phyloP scores from a whole-genome alignment of 768 basidiomycete species.

The Coprinopsis sp. region DNA sequence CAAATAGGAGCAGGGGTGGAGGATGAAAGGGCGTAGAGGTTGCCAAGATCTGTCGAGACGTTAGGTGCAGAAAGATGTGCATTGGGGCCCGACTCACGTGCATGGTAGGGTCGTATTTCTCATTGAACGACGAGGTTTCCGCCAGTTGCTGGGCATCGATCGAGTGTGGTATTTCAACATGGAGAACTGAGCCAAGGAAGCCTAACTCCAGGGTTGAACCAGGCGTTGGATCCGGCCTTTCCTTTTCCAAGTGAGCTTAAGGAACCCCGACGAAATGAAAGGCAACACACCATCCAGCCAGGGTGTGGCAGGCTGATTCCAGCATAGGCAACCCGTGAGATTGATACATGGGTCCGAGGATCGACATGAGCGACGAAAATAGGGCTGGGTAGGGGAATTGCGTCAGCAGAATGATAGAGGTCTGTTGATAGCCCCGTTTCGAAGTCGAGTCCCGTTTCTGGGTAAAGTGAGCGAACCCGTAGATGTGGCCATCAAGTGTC shows the following conservation, averaged over 20 bases:
- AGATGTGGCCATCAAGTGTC: slow-evolving; percentile 61
- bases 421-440: slow-evolving; percentile 81
- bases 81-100: slow-evolving; percentile 36
- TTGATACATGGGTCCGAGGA: slow-evolving; percentile 73
- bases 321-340: slow-evolving; percentile 74
- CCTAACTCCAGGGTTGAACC: slow-evolving; percentile 74
- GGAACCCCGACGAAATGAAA: not conserved
- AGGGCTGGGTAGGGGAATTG: slow-evolving; percentile 79
- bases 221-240: slow-evolving; percentile 73
- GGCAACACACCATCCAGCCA: slow-evolving; percentile 69
- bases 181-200: slow-evolving; percentile 74
- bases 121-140: slow-evolving; percentile 45
- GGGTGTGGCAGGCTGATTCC: slow-evolving; percentile 82
- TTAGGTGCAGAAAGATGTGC: not conserved
- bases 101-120: slow-evolving; percentile 45
- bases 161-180: slow-evolving; percentile 64
- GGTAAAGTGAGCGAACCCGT: slow-evolving; percentile 75
- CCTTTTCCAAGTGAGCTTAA: slow-evolving; percentile 32
- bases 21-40: slow-evolving; percentile 55
- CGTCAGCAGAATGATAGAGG: slow-evolving; percentile 77
- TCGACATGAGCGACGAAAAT: slow-evolving; percentile 61
- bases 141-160: slow-evolving; percentile 71
- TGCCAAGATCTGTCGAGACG: slow-evolving; percentile 54
- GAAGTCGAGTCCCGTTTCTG: slow-evolving; percentile 60
- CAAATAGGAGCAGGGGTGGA: slow-evolving; percentile 56